Conservation (phyloP, 257 asterid genomes). For the Nicotiana sylvestris region DNA sequence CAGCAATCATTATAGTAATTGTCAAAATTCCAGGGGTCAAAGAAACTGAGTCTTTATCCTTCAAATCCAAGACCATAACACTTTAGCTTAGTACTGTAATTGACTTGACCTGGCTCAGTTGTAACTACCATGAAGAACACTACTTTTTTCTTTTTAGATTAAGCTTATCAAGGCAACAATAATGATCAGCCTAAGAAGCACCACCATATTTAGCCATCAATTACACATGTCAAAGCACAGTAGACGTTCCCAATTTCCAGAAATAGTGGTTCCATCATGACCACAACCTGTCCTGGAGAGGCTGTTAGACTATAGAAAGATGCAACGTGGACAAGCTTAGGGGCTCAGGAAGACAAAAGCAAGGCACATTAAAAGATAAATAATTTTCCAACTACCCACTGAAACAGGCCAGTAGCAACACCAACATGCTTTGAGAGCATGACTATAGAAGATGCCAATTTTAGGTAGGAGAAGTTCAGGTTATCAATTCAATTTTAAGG, state of each 20-base stretch:
- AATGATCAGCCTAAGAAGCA: neutral
- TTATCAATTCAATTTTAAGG: neutral
- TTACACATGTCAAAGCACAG: neutral
- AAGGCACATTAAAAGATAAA: slow-evolving; percentile 11
- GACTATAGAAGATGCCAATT: neutral
- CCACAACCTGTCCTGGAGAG: slow-evolving; percentile 14
- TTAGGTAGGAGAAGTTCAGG: neutral
- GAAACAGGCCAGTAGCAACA: slow-evolving; percentile 9
- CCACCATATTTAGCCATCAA: slow-evolving; percentile 2
- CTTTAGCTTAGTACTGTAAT: no score
- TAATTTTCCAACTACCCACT: slow-evolving; percentile 24
- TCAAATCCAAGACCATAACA: no score
- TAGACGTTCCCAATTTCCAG: neutral
- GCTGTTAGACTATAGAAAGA: slow-evolving; percentile 13
- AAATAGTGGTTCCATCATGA: neutral
- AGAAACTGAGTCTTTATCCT: no score
- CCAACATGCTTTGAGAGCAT: slow-evolving; percentile 1
- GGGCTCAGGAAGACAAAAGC: neutral
- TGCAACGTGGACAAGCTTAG: neutral
- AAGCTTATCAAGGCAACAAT: neutral
- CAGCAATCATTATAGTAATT: neutral
- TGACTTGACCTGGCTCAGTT: no score
- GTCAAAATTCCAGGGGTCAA: neutral
- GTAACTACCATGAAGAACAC: no score
- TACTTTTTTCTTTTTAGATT: no score